A percentile compares a stretch with the other conserved stretches of the same genome.
These are phyloP conservation scores for Aspergillus eucalypticola DNA, from an alignment of 2,329 filamentous ascomycete genomes.

Conservation along the genomic window DNA sequence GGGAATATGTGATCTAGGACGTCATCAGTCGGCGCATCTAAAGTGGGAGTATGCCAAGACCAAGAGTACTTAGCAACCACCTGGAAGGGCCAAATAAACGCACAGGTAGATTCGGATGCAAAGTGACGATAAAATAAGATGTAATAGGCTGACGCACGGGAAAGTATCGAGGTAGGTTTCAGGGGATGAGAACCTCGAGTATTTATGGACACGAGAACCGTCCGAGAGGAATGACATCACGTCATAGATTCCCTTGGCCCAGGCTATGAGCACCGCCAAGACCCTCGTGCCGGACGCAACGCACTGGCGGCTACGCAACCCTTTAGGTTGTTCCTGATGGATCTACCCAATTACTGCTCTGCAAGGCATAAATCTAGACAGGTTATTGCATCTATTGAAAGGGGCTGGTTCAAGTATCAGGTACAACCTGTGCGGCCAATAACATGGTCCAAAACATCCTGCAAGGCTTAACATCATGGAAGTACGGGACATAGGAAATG, in stretches of 20 bases:
- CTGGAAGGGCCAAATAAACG: background rate
- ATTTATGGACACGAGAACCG: slow-evolving; percentile 24
- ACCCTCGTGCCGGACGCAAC: background rate
- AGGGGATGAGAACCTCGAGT: slow-evolving; percentile 9
- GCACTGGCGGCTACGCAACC: background rate
- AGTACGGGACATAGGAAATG: slow-evolving; percentile 25
- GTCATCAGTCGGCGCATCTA: background rate
- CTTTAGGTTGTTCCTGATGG: background rate
- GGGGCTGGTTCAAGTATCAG: background rate
- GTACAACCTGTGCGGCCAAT: background rate
- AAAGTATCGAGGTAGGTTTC: slow-evolving; percentile 1
- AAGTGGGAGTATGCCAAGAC: background rate
- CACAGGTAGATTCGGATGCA: background rate
- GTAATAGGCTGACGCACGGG: background rate
- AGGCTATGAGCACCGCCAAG: slow-evolving; percentile 18
- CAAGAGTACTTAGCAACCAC: background rate
- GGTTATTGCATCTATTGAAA: background rate
- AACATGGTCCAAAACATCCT: background rate
- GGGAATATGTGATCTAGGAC: slow-evolving; percentile 1
- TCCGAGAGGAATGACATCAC: slow-evolving; percentile 33
- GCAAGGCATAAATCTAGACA: background rate
- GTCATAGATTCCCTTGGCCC: slow-evolving; percentile 29
- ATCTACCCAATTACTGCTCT: background rate
- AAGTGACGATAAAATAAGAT: background rate
- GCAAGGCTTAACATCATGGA: background rate